These are phyloP conservation scores for Chrysoporthe puriensis DNA, from an alignment of 2,329 filamentous ascomycete genomes.

Conservation along the genomic window DNA sequence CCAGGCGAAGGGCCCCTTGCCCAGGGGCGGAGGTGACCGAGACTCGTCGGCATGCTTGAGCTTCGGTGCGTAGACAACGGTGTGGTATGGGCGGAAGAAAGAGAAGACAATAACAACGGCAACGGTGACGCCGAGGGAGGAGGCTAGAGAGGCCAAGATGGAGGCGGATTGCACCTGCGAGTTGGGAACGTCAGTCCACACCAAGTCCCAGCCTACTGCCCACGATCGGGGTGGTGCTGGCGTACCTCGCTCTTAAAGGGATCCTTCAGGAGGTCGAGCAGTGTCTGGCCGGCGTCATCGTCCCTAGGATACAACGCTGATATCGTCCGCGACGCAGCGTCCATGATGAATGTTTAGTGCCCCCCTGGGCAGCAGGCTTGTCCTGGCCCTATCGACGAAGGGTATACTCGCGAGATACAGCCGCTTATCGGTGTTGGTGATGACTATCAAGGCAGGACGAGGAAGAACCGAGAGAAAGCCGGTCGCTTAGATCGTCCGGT, in stretches of 20 bases:
- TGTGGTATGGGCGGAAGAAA: slow-evolving; percentile 86
- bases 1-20: slow-evolving; percentile 89
- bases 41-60: slow-evolving; percentile 89
- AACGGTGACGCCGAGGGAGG: slow-evolving; percentile 75
- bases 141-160: slow-evolving; percentile 77
- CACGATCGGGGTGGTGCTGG: background rate
- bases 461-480: background rate
- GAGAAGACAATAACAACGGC: slow-evolving; percentile 83
- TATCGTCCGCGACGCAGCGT: slow-evolving; percentile 2
- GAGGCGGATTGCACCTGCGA: slow-evolving; percentile 57
- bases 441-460: background rate
- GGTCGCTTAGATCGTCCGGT: background rate
- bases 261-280: slow-evolving; percentile 53
- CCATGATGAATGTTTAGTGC: slow-evolving; percentile 22
- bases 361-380: slow-evolving; percentile 17
- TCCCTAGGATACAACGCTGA: slow-evolving; percentile 26
- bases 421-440: background rate
- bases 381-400: slow-evolving; percentile 8
- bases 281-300: slow-evolving; percentile 42
- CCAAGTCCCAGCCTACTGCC: background rate
- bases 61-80: slow-evolving; percentile 91
- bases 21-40: slow-evolving; percentile 84
- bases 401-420: background rate
- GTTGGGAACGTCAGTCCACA: slow-evolving; percentile 2
- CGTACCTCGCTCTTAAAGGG: slow-evolving; percentile 55